Base-by-base conservation (phyloP, 352 stramenopile species). In the Proteromonas lacertae region DNA sequence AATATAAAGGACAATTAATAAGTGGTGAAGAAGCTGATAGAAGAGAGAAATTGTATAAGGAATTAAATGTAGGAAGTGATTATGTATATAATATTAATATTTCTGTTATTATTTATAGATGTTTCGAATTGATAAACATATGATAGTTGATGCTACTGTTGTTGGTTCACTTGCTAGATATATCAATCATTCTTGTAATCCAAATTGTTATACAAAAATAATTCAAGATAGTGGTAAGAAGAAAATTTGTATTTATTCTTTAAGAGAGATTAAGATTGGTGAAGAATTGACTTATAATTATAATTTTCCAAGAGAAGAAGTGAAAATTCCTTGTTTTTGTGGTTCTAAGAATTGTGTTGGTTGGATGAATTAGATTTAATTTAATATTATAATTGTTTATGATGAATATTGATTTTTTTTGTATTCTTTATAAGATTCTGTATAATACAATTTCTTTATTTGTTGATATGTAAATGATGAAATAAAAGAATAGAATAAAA, bases 201-300 rank as follows among this genome's bases (percentile, higher is more conserved):
- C 74, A 0, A 91, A n/a, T n/a, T n/a, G n/a, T n/a, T n/a, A n/a
- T n/a, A n/a, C n/a, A n/a, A n/a, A n/a, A n/a, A n/a, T n/a, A n/a
- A n/a, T n/a, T n/a, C n/a, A n/a, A n/a, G n/a, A n/a, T n/a, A n/a
- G n/a, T n/a, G n/a, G n/a, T n/a, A n/a, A n/a, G n/a, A n/a, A n/a
- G n/a, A n/a, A n/a, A n/a, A n/a, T n/a, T n/a, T n/a, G n/a, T n/a
- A n/a, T n/a, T n/a, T n/a, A n/a, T n/a, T n/a, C n/a, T n/a, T n/a
- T n/a, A n/a, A n/a, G n/a, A n/a, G n/a, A n/a, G n/a, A n/a, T n/a
- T n/a, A n/a, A n/a, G n/a, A n/a, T n/a, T n/a, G n/a, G n/a, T n/a
- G n/a, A n/a, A n/a, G n/a, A n/a, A n/a, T 31, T 92, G 32, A 89
- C 71, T 26, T 90, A 90, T 50, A 70, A 90, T 43, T 92, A 92